Evolutionary conservation across 345 rosid species (phyloP), one percentile per base, ranked within the genome.

Genomic region (Dipteronia dyeriana): DNA sequence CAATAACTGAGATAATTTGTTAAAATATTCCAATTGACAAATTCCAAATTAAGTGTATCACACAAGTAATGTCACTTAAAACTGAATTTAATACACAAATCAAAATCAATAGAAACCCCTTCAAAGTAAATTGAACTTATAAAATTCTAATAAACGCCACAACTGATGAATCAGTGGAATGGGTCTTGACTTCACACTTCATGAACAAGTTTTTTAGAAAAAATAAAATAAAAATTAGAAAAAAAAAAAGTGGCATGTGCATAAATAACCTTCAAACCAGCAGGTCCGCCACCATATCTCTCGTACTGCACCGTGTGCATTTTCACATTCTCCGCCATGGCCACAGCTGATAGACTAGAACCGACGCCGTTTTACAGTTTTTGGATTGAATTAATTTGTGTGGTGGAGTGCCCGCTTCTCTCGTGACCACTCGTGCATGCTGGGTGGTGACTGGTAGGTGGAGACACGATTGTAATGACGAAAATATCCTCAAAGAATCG

Each of bases 221-320:
- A 63, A 13, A 39, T n/a, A 38, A 65, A 63, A 25, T 19, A 9
- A 4, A 20, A 39, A 39, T 41, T 38, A 7, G 16, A 47, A 56
- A 17, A n/a, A 5, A 29, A 41, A 31, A 34, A 34, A 34, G 38
- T 41, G 49, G 49, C 14, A 10, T 45, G 49, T 7, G 2, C 49
- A 8, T 26, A 64, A 29, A 68, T 57, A 7, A 87, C 90, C 89
- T 87, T 86, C 38, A 89, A 75, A 68, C 53, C 87, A 13, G 84
- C 80, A 1, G 81, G 81, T 76, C 92, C 92, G 62, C 87, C 86
- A 4, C 89, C 89, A 47, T 89, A 89, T 34, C 73, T 22, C 16
- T 75, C 78, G 69, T 70, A 87, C 25, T 76, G 83, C 70, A 87
- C 69, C 0, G 89, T 89, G 1, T 61, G 85, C 91, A 86, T 86